Conservation (phyloP, 768 basidiomycete species). For the Leucocoprinus sp. region DNA sequence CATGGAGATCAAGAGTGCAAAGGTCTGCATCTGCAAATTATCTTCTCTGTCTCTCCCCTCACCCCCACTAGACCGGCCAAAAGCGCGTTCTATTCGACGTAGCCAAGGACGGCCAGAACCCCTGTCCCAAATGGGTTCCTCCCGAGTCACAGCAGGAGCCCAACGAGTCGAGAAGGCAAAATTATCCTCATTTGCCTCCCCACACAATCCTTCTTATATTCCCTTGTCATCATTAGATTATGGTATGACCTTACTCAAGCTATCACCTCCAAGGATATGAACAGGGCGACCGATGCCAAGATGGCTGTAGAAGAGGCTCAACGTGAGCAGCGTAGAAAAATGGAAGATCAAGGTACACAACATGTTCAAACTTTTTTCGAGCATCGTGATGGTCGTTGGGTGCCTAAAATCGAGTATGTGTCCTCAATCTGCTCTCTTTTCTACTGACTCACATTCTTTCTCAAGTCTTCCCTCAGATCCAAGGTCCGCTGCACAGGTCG, state of each 20-base stretch:
- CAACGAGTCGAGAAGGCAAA: conserved; percentile 81
- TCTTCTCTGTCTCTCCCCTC: not conserved
- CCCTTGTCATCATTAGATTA: conserved; percentile 37
- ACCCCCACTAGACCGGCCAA: conserved; percentile 42
- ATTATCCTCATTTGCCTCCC: conserved; percentile 9
- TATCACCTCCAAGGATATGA: conserved; percentile 86
- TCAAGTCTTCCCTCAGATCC: conserved; percentile 66
- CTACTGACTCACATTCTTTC: conserved; percentile 11
- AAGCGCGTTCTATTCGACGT: conserved; percentile 84
- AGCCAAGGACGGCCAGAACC: conserved; percentile 58
- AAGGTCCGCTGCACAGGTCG: conserved; percentile 51
- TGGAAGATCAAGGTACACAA: conserved; percentile 65
- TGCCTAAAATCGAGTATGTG: conserved; percentile 57
- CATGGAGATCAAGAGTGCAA: conserved; percentile 75
- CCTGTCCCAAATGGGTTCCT: conserved; percentile 77
- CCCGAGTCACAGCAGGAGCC: conserved; percentile 83
- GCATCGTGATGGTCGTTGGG: conserved; percentile 68
- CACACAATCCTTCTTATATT: conserved; percentile 1
- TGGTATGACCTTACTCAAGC: conserved; percentile 84
- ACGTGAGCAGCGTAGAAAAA: conserved; percentile 64
- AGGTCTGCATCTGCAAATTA: conserved; percentile 34
- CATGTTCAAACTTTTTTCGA: conserved; percentile 81
- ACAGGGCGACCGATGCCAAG: conserved; percentile 87
- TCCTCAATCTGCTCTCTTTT: not conserved
- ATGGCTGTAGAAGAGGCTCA: conserved; percentile 86